Base-by-base conservation (phyloP, 305 asterid genomes). In the Fraxinus xanthoxyloides region DNA sequence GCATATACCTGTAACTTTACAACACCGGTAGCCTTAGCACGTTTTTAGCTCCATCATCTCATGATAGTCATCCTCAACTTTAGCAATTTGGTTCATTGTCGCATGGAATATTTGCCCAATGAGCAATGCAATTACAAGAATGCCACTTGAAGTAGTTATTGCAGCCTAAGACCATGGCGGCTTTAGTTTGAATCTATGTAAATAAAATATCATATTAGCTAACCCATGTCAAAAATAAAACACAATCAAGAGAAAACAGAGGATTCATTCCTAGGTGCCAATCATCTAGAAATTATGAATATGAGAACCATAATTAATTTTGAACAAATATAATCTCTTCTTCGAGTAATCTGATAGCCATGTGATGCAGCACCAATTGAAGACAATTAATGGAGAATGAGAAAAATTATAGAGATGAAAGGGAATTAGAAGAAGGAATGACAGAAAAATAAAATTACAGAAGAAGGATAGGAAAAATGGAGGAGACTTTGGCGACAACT, bases 141-240 rank as follows among this genome's bases (percentile, higher is more conserved):
- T 90, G 77, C 92, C 93, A 72, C 76, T 75, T 0, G 94, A 88
- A 43, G 89, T 83, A 76, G 83, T 73, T 73, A 90, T 90, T 17
- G 92, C 97, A 30, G 80, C 88, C 97, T 91, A 92, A 21, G 97
- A 97, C 98, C 93, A 94, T 19, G 98, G 95, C n/a, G 95, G 90
- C 86, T 90, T 91, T 38, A 92, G 97, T 85, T 93, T 94, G 91
- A 96, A 96, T 87, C 98, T 94, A 92, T 87, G 88, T 80, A 59
- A 74, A 76, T 36, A 76, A 26, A 63, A 83, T 21, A 15, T 36
- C 65, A 77, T 5, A 2, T 46, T 72, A 32, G 36, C 28, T 4
- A 54, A 75, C 17, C 75, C 67, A 76, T 54, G 26, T 35, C 26
- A 30, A 56, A 1, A 56, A 56, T 1, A 48, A 17, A 35, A 81